Percentiles rank a stretch among this genome's conserved stretches.
Conservation (phyloP, 2,329 filamentous ascomycete species). For the Ploettnerulaceae sp. region DNA sequence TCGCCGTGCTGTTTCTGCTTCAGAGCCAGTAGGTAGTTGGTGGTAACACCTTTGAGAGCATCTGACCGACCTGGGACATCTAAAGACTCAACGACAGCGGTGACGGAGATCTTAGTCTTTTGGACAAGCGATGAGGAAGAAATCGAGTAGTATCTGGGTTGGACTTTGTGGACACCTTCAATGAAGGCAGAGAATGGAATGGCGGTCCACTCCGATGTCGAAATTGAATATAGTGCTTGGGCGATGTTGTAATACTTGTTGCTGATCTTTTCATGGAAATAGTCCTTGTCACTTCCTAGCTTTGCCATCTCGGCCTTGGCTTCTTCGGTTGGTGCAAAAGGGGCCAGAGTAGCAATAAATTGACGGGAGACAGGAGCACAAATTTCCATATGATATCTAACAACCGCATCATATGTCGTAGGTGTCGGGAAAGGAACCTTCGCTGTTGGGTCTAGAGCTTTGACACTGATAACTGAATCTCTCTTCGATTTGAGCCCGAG, state of each 20-base stretch:
- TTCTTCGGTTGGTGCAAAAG: conserved; percentile 81
- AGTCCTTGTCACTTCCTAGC: conserved; percentile 89
- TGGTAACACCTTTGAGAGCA: conserved; percentile 85
- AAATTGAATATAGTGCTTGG: conserved; percentile 70
- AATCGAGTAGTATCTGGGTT: conserved; percentile 98
- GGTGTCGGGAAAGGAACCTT: conserved; percentile 97
- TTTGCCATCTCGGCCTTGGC: conserved; percentile 84
- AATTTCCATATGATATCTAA: conserved; percentile 96
- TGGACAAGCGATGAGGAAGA: conserved; percentile 94
- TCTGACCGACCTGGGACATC: conserved; percentile 71
- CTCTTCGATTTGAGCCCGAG: conserved; percentile 73
- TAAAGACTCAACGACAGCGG: conserved; percentile 86
- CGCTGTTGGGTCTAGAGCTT: conserved; percentile 87
- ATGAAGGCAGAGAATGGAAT: conserved; percentile 94
- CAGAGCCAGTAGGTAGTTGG: conserved; percentile 90
- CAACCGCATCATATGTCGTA: conserved; percentile 89
- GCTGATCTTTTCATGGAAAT: conserved; percentile 83
- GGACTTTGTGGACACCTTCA: conserved; percentile 88
- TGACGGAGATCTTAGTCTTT: conserved; percentile 91
- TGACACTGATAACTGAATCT: conserved; percentile 78
- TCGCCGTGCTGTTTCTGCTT: conserved; percentile 97
- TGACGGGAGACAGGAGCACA: conserved; percentile 94
- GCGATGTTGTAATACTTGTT: conserved; percentile 85
- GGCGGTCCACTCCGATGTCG: conserved; percentile 71
- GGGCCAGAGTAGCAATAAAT: conserved; percentile 79